These are phyloP conservation scores for Starmerella floricola DNA, from an alignment of 805 yeast genomes.

Conservation along the genomic window DNA sequence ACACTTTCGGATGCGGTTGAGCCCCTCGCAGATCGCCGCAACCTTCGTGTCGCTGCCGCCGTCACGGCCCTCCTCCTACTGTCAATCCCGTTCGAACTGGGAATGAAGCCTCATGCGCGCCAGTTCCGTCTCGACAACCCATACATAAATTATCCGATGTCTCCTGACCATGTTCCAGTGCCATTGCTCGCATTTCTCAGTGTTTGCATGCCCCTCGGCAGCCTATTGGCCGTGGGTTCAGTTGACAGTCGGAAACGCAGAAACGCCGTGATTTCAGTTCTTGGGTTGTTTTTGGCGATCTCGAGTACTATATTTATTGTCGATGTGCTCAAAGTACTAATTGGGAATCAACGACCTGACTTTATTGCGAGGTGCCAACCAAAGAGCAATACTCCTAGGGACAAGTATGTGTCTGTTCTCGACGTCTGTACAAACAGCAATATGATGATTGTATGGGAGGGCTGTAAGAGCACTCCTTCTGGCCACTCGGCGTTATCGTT, in stretches of 20 bases:
- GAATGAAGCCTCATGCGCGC: conserved; percentile 52
- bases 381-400: conserved; percentile 40
- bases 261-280: conserved; percentile 43
- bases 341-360: conserved; percentile 89
- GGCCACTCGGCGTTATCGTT: conserved; percentile 48
- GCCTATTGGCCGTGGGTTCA: conserved; percentile 18
- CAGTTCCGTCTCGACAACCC: conserved; percentile 66
- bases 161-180: conserved; percentile 55
- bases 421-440: conserved; percentile 31
- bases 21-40: conserved; percentile 7
- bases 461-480: conserved; percentile 46
- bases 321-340: conserved; percentile 64
- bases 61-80: conserved; percentile 7
- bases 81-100: conserved; percentile 19
- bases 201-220: conserved; percentile 24
- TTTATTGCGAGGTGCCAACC: conserved; percentile 79
- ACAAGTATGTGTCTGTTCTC: conserved; percentile 23
- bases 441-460: conserved; percentile 33
- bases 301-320: conserved; percentile 52
- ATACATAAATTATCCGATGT: conserved; percentile 72
- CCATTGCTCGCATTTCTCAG: conserved; percentile 36
- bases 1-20: not conserved
- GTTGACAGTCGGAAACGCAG: conserved; percentile 11
- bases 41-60: not conserved
- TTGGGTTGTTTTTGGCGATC: conserved; percentile 55